Conservation (phyloP, 768 basidiomycete species). For the Amanita inopinata region DNA sequence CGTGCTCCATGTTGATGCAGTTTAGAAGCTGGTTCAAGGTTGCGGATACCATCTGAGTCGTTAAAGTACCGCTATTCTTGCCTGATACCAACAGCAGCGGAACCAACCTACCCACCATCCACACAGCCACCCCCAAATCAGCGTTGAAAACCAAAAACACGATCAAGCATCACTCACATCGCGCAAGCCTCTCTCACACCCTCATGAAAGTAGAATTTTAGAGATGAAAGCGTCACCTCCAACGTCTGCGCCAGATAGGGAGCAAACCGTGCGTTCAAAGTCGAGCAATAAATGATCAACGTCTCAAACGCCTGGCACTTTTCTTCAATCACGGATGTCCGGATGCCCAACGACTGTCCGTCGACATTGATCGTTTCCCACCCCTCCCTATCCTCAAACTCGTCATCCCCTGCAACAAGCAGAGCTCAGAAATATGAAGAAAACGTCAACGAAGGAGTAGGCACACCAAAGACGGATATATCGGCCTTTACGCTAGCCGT, state of each 20-base stretch:
- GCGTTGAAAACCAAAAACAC: background rate
- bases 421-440: conserved; percentile 1
- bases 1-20: conserved; percentile 57
- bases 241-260: conserved; percentile 66
- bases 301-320: conserved; percentile 86
- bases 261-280: conserved; percentile 54
- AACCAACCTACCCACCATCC: conserved; percentile 38
- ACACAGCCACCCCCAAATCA: background rate
- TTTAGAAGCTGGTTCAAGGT: conserved; percentile 57
- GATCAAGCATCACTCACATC: conserved; percentile 46
- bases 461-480: conserved; percentile 59
- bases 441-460: background rate
- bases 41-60: conserved; percentile 57
- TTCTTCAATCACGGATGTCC: conserved; percentile 75
- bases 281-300: conserved; percentile 71
- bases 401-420: conserved; percentile 23
- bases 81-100: conserved; percentile 65
- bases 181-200: conserved; percentile 74
- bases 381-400: conserved; percentile 56
- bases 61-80: conserved; percentile 54
- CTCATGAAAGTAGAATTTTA: conserved; percentile 77
- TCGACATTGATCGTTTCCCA: conserved; percentile 76
- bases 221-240: conserved; percentile 59
- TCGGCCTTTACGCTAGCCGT: conserved; percentile 78
- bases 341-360: conserved; percentile 66